A percentile compares a stretch with the other conserved stretches of the same genome.
Evolutionary conservation across 345 rosid species (phyloP).

Genomic region (Camelina hispida): DNA sequence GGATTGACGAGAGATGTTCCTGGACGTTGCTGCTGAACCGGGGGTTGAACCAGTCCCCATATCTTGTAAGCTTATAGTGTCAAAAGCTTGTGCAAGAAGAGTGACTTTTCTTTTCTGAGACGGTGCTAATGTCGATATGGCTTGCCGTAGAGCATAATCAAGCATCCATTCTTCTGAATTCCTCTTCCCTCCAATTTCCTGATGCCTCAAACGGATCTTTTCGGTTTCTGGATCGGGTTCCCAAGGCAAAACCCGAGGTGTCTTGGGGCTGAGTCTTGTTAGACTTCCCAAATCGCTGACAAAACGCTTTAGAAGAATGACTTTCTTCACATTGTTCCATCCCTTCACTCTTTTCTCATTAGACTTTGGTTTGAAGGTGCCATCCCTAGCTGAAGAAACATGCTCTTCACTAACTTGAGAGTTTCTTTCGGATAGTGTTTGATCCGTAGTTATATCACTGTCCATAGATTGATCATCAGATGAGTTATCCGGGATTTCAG

Average conservation of each 20-base stretch:
- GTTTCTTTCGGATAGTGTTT: slow-evolving; percentile 46
- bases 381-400: slow-evolving; percentile 26
- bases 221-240: slow-evolving; percentile 65
- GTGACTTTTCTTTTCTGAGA: slow-evolving; percentile 80
- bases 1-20: slow-evolving; percentile 48
- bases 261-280: slow-evolving; percentile 58
- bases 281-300: slow-evolving; percentile 77
- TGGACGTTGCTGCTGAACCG: slow-evolving; percentile 47
- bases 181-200: slow-evolving; percentile 63
- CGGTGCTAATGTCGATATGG: slow-evolving; percentile 71
- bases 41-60: slow-evolving; percentile 36
- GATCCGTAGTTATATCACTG: slow-evolving; percentile 47
- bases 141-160: slow-evolving; percentile 79
- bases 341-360: slow-evolving; percentile 56
- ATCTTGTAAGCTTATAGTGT: slow-evolving; percentile 61
- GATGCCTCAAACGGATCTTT: slow-evolving; percentile 72
- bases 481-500: slow-evolving; percentile 67
- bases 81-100: slow-evolving; percentile 97
- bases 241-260: slow-evolving; percentile 48
- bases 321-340: slow-evolving; percentile 86
- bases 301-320: slow-evolving; percentile 73
- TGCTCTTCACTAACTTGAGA: slow-evolving; percentile 42
- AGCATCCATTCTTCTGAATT: slow-evolving; percentile 94
- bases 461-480: slow-evolving; percentile 59
- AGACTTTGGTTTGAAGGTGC: slow-evolving; percentile 41